phyloP scores from a whole-genome alignment of 2,329 filamentous ascomycete species.

The Paecilomyces niveus region DNA sequence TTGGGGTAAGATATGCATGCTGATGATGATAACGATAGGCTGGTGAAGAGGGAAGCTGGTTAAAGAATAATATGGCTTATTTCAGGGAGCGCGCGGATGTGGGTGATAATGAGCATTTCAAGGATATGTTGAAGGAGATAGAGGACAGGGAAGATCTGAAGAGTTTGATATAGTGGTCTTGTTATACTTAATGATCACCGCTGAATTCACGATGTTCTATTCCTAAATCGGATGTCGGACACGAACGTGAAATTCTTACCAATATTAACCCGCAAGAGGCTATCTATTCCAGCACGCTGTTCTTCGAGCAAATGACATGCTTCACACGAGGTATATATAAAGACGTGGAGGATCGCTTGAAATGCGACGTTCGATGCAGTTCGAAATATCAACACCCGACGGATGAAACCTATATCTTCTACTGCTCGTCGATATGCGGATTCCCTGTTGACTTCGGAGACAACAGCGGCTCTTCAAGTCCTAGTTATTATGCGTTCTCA shows the following conservation, averaged over 20 bases:
- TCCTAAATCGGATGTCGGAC: too few species aligned
- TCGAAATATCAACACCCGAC: background rate
- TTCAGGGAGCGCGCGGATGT: slow-evolving; percentile 10
- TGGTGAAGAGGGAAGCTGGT: slow-evolving; percentile 11
- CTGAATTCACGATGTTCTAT: too few species aligned
- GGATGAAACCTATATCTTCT: background rate
- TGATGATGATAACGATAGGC: slow-evolving; percentile 4
- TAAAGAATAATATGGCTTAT: slow-evolving; percentile 11
- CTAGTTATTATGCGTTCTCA: background rate
- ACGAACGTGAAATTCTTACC: too few species aligned
- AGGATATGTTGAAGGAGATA: slow-evolving; percentile 7
- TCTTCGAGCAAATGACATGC: too few species aligned
- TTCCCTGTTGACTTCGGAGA: background rate
- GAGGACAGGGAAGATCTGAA: slow-evolving; percentile 7
- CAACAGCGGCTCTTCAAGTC: background rate
- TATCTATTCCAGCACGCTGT: too few species aligned
- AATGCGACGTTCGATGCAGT: too few species aligned
- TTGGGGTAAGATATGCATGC: background rate
- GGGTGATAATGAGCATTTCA: slow-evolving; percentile 4
- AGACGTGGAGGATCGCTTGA: too few species aligned
- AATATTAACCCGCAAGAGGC: too few species aligned
- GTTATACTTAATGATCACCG: too few species aligned
- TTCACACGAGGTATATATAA: too few species aligned
- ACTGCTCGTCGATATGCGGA: background rate
- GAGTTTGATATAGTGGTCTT: background rate